These are phyloP conservation scores for Cladophialophora chaetospira DNA, from an alignment of 2,329 filamentous ascomycete species.

Conservation along the genomic window DNA sequence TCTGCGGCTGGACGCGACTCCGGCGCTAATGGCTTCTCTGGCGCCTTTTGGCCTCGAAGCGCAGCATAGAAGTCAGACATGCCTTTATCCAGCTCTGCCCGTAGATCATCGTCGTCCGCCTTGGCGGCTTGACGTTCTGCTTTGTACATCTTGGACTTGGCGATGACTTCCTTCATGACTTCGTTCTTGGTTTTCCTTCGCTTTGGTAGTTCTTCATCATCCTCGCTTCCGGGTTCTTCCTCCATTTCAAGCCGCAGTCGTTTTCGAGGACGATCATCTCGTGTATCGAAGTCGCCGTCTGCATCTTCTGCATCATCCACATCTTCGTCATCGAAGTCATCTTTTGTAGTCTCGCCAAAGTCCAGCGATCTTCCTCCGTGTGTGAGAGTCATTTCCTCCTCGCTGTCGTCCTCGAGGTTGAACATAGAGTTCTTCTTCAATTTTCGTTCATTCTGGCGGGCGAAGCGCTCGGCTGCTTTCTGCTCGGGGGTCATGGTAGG, in stretches of 20 bases:
- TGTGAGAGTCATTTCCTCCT: constrained; percentile 70
- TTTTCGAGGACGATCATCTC: constrained; percentile 41
- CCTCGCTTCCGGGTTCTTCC: constrained; percentile 44
- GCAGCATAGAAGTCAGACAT: constrained; percentile 74
- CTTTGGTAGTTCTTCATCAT: constrained; percentile 64
- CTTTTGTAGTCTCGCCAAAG: constrained; percentile 58
- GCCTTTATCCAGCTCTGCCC: constrained; percentile 81
- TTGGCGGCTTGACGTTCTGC: constrained; percentile 90
- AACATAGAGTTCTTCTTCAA: constrained; percentile 80
- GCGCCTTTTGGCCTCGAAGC: constrained; percentile 60
- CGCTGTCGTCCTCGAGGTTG: constrained; percentile 83
- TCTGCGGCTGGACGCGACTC: constrained; percentile 46
- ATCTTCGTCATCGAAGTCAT: constrained; percentile 81
- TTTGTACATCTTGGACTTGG: constrained; percentile 94
- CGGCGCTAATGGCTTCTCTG: constrained; percentile 54
- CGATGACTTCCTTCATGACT: constrained; percentile 96
- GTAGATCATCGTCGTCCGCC: constrained; percentile 87
- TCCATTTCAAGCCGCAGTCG: constrained; percentile 55
- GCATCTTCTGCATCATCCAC: constrained; percentile 8
- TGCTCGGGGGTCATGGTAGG: constrained; percentile 92
- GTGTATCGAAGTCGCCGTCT: constrained; percentile 51
- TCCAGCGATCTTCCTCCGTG: constrained; percentile 77
- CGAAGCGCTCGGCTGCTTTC: constrained; percentile 86
- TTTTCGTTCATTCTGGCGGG: constrained; percentile 77
- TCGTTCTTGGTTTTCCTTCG: constrained; percentile 94